Conservation (phyloP, 2,329 filamentous ascomycete species). For the Aspergillus sp. region DNA sequence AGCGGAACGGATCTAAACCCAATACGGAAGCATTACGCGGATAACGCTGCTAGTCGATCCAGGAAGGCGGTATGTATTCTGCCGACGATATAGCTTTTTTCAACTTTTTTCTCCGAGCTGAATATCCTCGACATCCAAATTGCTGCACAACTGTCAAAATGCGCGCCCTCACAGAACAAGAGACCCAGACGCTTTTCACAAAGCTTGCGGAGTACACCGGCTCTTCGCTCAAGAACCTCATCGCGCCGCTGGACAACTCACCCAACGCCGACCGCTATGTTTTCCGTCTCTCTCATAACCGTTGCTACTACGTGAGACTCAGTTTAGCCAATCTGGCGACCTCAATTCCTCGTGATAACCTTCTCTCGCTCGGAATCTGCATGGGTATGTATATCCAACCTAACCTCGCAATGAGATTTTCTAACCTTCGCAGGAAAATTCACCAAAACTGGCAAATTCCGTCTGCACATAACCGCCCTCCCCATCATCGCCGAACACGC, state of each 20-base stretch:
- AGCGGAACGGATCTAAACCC: not conserved
- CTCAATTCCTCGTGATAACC: slow-evolving; percentile 74
- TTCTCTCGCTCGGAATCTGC: slow-evolving; percentile 86
- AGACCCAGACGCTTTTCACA: slow-evolving; percentile 72
- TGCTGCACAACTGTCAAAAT: slow-evolving; percentile 47
- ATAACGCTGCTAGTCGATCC: not conserved
- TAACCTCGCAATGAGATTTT: not conserved
- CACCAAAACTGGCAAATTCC: slow-evolving; percentile 94
- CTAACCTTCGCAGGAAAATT: slow-evolving; percentile 54
- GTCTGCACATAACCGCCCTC: slow-evolving; percentile 88
- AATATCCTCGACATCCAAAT: not conserved
- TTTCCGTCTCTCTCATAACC: slow-evolving; percentile 77
- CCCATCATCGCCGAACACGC: slow-evolving; percentile 88
- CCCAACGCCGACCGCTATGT: slow-evolving; percentile 75
- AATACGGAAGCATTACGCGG: not conserved
- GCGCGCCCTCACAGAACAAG: slow-evolving; percentile 72
- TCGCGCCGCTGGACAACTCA: slow-evolving; percentile 66
- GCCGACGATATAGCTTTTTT: not conserved
- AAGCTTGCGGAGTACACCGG: slow-evolving; percentile 95
- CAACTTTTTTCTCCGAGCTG: slow-evolving; percentile 2
- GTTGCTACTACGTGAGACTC: slow-evolving; percentile 89
- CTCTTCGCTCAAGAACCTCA: slow-evolving; percentile 79
- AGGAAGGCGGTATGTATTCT: not conserved
- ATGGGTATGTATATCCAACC: slow-evolving; percentile 53
- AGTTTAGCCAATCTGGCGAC: slow-evolving; percentile 90